phyloP scores from a whole-genome alignment of 1,284 basidiomycete genomes.

The Cutaneotrichosporon daszewskae region DNA sequence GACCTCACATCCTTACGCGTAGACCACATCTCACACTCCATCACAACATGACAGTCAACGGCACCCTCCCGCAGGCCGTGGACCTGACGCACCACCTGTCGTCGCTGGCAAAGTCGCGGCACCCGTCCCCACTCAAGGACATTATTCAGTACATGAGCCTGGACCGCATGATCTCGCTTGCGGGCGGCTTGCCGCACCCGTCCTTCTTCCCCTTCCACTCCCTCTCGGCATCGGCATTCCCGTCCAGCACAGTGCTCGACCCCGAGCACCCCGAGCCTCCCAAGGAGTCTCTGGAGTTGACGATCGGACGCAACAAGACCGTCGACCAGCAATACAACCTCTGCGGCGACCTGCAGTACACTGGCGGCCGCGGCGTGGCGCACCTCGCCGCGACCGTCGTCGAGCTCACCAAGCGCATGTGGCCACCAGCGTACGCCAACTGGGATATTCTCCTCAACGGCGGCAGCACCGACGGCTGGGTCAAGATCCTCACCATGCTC shows the following conservation, averaged over 20 bases:
- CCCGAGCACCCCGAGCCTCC: constrained; percentile 47
- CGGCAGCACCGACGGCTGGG: constrained; percentile 68
- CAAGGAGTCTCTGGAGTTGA: constrained; percentile 53
- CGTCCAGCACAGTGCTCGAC: constrained; percentile 43
- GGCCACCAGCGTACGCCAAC: constrained; percentile 60
- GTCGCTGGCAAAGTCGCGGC: constrained; percentile 53
- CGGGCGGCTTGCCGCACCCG: constrained; percentile 39
- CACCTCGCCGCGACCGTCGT: constrained; percentile 27
- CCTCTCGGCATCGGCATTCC: constrained; percentile 28
- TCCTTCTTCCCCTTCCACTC: constrained; percentile 40
- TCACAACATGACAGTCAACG: too few species aligned
- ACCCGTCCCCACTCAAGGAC: constrained; percentile 58
- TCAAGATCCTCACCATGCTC: constrained; percentile 50
- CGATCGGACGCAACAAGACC: constrained; percentile 44
- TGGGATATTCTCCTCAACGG: constrained; percentile 57
- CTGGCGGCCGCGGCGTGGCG: constrained; percentile 35
- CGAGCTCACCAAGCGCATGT: constrained; percentile 57
- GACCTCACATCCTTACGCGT: too few species aligned
- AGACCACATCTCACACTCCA: neutral
- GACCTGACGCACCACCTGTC: constrained; percentile 58
- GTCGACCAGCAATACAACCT: constrained; percentile 48
- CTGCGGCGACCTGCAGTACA: constrained; percentile 64
- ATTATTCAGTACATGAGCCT: constrained; percentile 25
- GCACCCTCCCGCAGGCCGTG: constrained; percentile 36
- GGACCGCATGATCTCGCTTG: constrained; percentile 29